Evolutionary conservation across 306 rosid genomes (phyloP), one percentile per base, ranked within the genome.

Genomic region (Quercus rubra): DNA sequence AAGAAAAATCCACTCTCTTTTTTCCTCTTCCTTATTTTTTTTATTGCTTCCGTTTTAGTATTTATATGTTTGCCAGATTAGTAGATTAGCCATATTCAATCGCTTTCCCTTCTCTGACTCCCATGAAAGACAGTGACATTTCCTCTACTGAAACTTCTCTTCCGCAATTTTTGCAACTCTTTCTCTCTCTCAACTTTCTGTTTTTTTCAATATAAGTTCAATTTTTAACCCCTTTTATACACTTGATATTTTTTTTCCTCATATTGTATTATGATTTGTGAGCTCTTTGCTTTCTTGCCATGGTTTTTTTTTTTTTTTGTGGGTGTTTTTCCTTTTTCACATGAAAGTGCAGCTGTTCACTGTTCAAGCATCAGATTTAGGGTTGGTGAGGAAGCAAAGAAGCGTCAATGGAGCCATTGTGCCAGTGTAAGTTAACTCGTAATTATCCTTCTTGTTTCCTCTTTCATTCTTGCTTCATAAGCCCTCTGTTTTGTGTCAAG

Each of bases 71-170:
- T 85, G 84, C 89, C 82, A 79, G 93, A 88, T 89, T 83, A 82
- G 88, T 79, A 70, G 81, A 75, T 78, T 75, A 77, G 84, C 90
- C 87, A 87, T 86, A 85, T 82, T 80, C 86, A 85, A 89, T 90
- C 90, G 85, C 87, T 88, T 86, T 89, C 91, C 70, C 79, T 76
- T 80, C 82, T 66, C 92, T 91, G 87, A 93, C 80, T 88, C 94
- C 71, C 88, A 89, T 33, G 89, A 87, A 81, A 81, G 96, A 93
- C 78, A 88, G 85, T 84, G 91, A 92, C 97, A 78, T 86, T 83
- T 75, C 86, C 23, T 70, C 35, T 33, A 27, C 63, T 46, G 55
- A 71, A 73, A 76, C 75, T 78, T 67, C 85, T 83, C 89, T 71
- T 82, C 86, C 85, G 79, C 84, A 82, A 79, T 90, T 87, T 86